phyloP scores from a whole-genome alignment of 148 eudicot genomes.

The Fagopyrum esculentum region DNA sequence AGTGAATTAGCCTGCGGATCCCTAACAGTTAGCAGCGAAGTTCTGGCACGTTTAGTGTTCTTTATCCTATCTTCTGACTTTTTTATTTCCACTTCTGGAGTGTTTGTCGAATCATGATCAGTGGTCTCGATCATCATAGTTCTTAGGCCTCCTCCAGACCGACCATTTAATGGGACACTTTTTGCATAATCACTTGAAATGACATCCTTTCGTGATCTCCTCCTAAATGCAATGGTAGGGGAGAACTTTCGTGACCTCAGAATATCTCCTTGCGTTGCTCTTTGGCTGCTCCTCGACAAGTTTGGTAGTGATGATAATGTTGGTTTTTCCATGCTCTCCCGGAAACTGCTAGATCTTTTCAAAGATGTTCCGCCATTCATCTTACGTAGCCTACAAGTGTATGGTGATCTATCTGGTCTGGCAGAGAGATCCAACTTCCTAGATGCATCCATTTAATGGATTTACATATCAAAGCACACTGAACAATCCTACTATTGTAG shows the following conservation, averaged over 20 bases:
- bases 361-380: slow-evolving; percentile 30
- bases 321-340: slow-evolving; percentile 52
- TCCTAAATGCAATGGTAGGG: slow-evolving; percentile 47
- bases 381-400: slow-evolving; percentile 35
- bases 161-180: slow-evolving; percentile 21
- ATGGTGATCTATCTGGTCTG: slow-evolving; percentile 49
- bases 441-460: slow-evolving; percentile 55
- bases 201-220: slow-evolving; percentile 43
- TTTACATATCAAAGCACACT: slow-evolving; percentile 17
- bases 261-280: slow-evolving; percentile 43
- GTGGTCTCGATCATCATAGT: slow-evolving; percentile 34
- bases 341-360: slow-evolving; percentile 58
- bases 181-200: slow-evolving; percentile 32
- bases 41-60: slow-evolving; percentile 46
- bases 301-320: neutral
- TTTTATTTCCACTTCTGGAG: slow-evolving; percentile 33
- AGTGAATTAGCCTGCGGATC: slow-evolving; percentile 36
- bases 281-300: slow-evolving; percentile 47
- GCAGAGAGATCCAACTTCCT: slow-evolving; percentile 45
- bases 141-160: slow-evolving; percentile 32
- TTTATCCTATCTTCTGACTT: slow-evolving; percentile 35
- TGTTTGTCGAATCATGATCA: slow-evolving; percentile 27
- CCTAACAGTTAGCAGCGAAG: slow-evolving; percentile 53
- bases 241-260: slow-evolving; percentile 45
- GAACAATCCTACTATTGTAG: neutral